Conservation (phyloP, 306 rosid species). For the Vigna angularis region DNA sequence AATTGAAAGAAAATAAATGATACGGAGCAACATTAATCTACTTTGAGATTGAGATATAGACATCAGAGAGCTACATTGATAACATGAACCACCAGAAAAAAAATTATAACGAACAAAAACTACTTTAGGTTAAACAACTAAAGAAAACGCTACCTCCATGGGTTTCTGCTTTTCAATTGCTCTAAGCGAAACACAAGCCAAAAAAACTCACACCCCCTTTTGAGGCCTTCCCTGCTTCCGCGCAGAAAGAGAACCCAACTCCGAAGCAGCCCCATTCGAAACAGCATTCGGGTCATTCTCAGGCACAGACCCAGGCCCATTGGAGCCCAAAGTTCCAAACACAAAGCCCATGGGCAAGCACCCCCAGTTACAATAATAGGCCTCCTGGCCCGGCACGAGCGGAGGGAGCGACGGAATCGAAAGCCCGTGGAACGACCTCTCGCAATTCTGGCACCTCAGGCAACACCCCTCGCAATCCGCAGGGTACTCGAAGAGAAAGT, state of each 20-base stretch:
- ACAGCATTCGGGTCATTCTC: constrained; percentile 20
- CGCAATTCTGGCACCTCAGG: constrained; percentile 82
- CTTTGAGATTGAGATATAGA: neutral
- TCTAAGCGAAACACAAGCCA: neutral
- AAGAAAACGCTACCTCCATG: neutral
- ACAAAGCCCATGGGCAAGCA: constrained; percentile 79
- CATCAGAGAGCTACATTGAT: neutral
- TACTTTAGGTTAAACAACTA: neutral
- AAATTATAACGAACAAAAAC: neutral
- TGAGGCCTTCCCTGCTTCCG: constrained; percentile 75
- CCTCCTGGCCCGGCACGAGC: constrained; percentile 75
- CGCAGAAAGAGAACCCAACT: neutral
- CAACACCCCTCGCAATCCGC: constrained; percentile 78
- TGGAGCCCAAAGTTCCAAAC: constrained; percentile 15
- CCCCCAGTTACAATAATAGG: constrained; percentile 88
- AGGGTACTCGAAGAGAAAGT: constrained; percentile 71
- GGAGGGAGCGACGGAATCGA: constrained; percentile 64
- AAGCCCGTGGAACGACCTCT: constrained; percentile 72
- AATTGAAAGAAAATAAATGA: neutral
- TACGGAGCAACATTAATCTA: neutral
- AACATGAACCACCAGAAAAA: neutral
- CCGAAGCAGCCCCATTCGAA: constrained; percentile 36
- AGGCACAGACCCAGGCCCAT: neutral
- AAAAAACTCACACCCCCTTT: constrained; percentile 40
- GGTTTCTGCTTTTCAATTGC: neutral